Conservation (phyloP, 257 asterid species). For the Mitragyna speciosa region DNA sequence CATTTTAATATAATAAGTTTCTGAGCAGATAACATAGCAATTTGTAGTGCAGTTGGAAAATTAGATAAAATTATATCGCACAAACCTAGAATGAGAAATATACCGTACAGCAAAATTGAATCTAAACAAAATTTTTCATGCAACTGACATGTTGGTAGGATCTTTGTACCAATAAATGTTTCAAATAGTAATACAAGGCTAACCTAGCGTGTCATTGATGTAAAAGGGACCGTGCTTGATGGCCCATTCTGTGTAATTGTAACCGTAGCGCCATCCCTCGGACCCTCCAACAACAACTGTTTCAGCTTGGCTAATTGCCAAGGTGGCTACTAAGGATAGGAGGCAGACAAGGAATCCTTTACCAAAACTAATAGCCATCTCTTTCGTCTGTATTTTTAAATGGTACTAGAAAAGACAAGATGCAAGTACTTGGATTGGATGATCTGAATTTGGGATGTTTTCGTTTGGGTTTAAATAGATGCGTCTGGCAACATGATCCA, state of each 20-base stretch:
- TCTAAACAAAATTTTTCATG: too few species aligned
- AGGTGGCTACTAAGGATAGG: neutral
- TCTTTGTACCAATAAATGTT: neutral
- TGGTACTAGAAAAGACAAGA: neutral
- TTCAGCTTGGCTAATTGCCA: conserved; percentile 9
- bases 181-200: neutral
- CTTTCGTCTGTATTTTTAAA: neutral
- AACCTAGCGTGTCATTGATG: neutral
- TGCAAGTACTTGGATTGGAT: neutral
- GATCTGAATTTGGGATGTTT: neutral
- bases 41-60: too few species aligned
- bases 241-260: conserved; percentile 12
- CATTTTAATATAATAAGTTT: too few species aligned
- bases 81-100: too few species aligned
- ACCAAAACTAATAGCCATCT: neutral
- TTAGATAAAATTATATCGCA: too few species aligned
- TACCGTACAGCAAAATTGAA: too few species aligned
- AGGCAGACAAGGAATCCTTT: neutral
- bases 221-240: neutral
- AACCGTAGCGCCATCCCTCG: conserved; percentile 8
- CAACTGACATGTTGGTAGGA: too few species aligned
- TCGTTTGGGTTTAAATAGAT: conserved; percentile 6
- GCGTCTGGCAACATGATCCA: neutral
- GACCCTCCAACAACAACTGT: conserved; percentile 8
- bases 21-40: too few species aligned